phyloP scores from a whole-genome alignment of 495 filamentous ascomycete species.

The Opeltia flavorubescens region DNA sequence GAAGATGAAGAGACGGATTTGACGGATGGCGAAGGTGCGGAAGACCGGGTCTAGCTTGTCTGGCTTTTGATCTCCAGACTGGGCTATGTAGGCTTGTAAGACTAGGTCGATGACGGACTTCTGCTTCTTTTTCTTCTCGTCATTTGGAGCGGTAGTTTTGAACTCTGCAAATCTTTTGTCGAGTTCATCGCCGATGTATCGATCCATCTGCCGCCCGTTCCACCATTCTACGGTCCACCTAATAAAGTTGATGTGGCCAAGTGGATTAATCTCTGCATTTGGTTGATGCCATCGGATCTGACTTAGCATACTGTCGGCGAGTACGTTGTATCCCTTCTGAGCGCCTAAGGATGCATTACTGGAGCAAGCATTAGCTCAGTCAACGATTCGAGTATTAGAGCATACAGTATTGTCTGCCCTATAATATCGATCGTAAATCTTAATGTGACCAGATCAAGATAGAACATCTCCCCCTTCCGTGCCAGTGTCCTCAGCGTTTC shows the following conservation, averaged over 20 bases:
- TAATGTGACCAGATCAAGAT: conserved; percentile 9
- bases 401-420: conserved; percentile 12
- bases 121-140: not conserved
- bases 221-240: conserved; percentile 3
- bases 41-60: conserved; percentile 4
- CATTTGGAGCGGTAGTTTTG: too few species aligned
- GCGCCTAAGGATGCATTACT: conserved; percentile 10
- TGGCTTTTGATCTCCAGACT: not conserved
- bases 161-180: conserved; percentile 3
- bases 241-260: conserved; percentile 2
- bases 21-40: conserved; percentile 10
- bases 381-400: not conserved
- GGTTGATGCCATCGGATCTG: conserved; percentile 9
- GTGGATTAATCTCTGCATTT: conserved; percentile 3
- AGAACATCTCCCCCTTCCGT: conserved; percentile 2
- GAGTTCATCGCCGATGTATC: conserved; percentile 6
- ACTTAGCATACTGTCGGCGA: conserved; percentile 6
- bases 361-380: not conserved
- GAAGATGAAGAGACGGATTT: conserved; percentile 23
- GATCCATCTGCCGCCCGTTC: conserved; percentile 9
- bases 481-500: conserved; percentile 4
- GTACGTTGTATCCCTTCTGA: conserved; percentile 5
- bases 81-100: conserved; percentile 2
- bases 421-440: conserved; percentile 16
- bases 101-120: conserved; percentile 6